phyloP scores from a whole-genome alignment of 179 eudicot genomes.

The Vitellaria paradoxa region DNA sequence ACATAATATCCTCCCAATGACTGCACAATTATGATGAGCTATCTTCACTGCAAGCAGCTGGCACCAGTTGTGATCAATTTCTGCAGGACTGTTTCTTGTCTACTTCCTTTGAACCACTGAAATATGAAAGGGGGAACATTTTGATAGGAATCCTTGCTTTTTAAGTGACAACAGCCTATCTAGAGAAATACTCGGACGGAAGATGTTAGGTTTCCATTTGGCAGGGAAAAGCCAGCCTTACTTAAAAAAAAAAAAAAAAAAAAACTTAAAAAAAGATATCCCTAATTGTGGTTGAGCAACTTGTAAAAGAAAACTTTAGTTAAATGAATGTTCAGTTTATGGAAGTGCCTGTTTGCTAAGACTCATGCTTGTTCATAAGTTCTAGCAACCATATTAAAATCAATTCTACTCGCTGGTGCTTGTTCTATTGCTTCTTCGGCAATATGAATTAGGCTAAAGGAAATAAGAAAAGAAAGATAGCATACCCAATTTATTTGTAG shows the following conservation, averaged over 20 bases:
- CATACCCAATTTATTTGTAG: conserved; percentile 1
- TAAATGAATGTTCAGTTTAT: not conserved
- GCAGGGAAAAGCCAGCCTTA: not conserved
- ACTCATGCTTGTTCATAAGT: not conserved
- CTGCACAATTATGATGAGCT: not conserved
- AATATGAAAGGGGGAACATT: not conserved
- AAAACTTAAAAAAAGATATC: not conserved
- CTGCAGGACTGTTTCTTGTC: not conserved
- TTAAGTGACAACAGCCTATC: not conserved
- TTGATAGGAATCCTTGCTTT: not conserved
- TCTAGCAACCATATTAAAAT: not conserved
- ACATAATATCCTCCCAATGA: not conserved
- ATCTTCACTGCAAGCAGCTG: not conserved
- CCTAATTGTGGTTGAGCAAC: not conserved
- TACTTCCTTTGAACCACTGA: not conserved
- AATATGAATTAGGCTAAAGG: not conserved
- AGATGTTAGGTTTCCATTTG: not conserved
- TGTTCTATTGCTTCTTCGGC: conserved; percentile 5
- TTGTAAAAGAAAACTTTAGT: not conserved
- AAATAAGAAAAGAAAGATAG: not conserved
- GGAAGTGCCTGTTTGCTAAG: not conserved
- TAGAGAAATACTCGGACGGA: not conserved
- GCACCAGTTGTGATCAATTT: not conserved
- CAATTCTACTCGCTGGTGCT: not conserved
- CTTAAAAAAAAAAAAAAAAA: not conserved